Evolutionary conservation across 2,329 filamentous ascomycete species (phyloP), one percentile per base, ranked within the genome.

Genomic region (Alternaria postmessia): DNA sequence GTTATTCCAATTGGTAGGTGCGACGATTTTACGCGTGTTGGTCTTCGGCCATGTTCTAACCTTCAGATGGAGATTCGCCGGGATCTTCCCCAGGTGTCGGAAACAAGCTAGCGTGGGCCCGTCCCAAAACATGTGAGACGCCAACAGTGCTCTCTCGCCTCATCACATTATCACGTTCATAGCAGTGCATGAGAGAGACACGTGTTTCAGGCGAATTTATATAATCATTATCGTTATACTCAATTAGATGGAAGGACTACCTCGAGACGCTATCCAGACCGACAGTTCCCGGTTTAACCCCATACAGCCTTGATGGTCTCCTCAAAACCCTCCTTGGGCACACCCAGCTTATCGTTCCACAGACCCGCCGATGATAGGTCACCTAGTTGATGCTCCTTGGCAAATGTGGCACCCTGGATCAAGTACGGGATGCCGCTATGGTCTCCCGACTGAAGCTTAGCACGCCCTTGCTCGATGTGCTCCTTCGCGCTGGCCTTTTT

Each of bases 311-410:
- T 47, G 24, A 82, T 72, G 20, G 72, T 71, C 24, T 71, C 69
- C 54, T 82, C 77, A 30, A 83, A 61, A 56, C 74, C 68, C 59
- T 81, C 80, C 61, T 80, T 75, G 48, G 71, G 54, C 42, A 84
- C 61, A 0, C 80, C 81, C 55, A 84, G 54, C 61, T 78, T 74
- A 22, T 80, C 72, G 62, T 83, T 83, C 72, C 80, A 79, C 26
- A 75, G 57, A 2, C 67, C 69, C 5, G 14, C 34, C 1, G 56
- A 34, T 51, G 61, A 70, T 54, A 71, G 66, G 75, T 73, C 67
- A 2, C 69, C 68, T n/a, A 73, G 54, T 7, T 58, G 57, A 5
- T 63, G 54, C 7, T 67, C 55, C 8, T 69, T 61, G 7, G 63
- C 62, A 44, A 69, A 73, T 1, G 57, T 65, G 1, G 52, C 54